Conservation (phyloP, 768 basidiomycete genomes). For the Suillus fuscotomentosus region DNA sequence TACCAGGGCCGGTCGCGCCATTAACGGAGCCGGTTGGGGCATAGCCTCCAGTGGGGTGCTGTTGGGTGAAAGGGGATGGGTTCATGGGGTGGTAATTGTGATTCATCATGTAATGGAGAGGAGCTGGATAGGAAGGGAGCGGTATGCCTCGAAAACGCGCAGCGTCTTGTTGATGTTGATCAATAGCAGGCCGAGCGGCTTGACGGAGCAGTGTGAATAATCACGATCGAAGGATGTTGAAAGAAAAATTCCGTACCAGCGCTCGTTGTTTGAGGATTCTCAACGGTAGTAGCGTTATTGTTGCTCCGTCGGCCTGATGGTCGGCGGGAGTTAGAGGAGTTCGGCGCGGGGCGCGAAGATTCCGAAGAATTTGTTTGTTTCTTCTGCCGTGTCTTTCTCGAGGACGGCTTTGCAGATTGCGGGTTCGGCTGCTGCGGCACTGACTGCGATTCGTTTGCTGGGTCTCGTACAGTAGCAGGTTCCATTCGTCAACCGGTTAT, state of each 20-base stretch:
- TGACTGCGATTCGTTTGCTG: constrained; percentile 35
- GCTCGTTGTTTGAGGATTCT: constrained; percentile 12
- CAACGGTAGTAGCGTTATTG: constrained; percentile 14
- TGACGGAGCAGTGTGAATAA: constrained; percentile 17
- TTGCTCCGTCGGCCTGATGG: constrained; percentile 27
- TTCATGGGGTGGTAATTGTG: constrained; percentile 59
- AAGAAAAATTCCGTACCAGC: constrained; percentile 15
- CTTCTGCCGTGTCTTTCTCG: constrained; percentile 57
- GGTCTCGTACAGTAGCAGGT: constrained; percentile 46
- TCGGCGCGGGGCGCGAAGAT: constrained; percentile 15
- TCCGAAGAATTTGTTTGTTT: constrained; percentile 38
- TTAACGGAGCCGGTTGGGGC: constrained; percentile 33
- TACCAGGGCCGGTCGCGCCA: constrained; percentile 38
- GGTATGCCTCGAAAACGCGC: constrained; percentile 35
- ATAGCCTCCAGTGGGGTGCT: constrained; percentile 36
- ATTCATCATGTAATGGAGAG: constrained; percentile 65
- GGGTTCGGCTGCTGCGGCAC: constrained; percentile 41
- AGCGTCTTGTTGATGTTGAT: constrained; percentile 22
- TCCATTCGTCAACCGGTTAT: constrained; percentile 40
- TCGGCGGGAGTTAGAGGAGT: constrained; percentile 24
- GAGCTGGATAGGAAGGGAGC: constrained; percentile 56
- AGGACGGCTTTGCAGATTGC: constrained; percentile 26
- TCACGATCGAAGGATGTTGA: background rate
- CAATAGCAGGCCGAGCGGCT: constrained; percentile 14
- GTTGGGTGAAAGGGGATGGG: constrained; percentile 47